phyloP scores from a whole-genome alignment of 2,329 filamentous ascomycete genomes.

The Colletotrichum eremochloae region DNA sequence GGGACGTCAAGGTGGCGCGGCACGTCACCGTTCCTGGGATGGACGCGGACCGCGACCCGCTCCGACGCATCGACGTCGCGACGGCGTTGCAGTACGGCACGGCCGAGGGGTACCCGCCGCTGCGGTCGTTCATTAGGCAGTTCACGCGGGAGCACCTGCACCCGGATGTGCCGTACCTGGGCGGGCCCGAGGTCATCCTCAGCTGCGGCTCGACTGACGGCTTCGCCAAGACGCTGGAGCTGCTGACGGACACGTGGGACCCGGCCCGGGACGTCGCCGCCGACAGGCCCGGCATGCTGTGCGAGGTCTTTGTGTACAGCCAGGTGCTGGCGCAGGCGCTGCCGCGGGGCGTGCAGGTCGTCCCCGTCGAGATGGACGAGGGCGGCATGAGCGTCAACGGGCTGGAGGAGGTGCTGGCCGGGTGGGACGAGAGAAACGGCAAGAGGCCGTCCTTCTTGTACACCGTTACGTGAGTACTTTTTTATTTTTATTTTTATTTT shows the following conservation, averaged over 20 bases:
- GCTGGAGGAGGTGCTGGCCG: slow-evolving; percentile 81
- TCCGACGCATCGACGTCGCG: slow-evolving; percentile 82
- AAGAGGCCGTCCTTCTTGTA: slow-evolving; percentile 88
- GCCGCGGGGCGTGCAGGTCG: slow-evolving; percentile 79
- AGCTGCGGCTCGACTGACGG: slow-evolving; percentile 90
- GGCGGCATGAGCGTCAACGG: slow-evolving; percentile 84
- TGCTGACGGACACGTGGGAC: slow-evolving; percentile 82
- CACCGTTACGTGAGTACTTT: slow-evolving; percentile 80
- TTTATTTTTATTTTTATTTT: not conserved
- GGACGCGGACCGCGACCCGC: slow-evolving; percentile 67
- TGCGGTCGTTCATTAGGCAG: slow-evolving; percentile 82
- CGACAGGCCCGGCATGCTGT: slow-evolving; percentile 81
- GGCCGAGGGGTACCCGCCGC: slow-evolving; percentile 84
- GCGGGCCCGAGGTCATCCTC: slow-evolving; percentile 81
- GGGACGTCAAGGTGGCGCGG: slow-evolving; percentile 48
- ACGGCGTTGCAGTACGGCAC: slow-evolving; percentile 89
- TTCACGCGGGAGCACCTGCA: slow-evolving; percentile 84
- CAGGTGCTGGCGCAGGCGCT: slow-evolving; percentile 77
- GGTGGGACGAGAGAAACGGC: slow-evolving; percentile 83
- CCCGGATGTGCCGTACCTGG: slow-evolving; percentile 83
- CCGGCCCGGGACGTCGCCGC: slow-evolving; percentile 74
- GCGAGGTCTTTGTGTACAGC: slow-evolving; percentile 86
- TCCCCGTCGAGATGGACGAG: slow-evolving; percentile 80
- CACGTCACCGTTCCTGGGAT: slow-evolving; percentile 78
- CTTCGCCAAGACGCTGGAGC: slow-evolving; percentile 81